Conservation (phyloP, 2,329 filamentous ascomycete genomes). For the Aspergillus hortae region DNA sequence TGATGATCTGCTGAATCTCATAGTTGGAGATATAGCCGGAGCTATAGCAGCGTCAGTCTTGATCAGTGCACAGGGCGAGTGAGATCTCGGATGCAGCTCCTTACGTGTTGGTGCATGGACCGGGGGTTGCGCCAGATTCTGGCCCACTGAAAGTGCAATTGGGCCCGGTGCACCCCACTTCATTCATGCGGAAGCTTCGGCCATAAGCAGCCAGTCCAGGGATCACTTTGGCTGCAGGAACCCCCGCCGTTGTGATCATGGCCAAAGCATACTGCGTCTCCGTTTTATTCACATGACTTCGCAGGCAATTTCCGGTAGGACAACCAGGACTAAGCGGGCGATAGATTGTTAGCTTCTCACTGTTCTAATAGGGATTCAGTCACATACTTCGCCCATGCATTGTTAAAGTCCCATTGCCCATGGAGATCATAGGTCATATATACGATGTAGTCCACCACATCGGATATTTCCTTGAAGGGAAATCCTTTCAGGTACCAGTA, state of each 20-base stretch:
- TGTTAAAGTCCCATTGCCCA: no score
- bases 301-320: no score
- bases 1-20: not conserved
- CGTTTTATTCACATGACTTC: no score
- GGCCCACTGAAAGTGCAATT: not conserved
- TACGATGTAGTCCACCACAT: conserved; percentile 14
- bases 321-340: no score
- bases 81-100: not conserved
- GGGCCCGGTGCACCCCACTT: not conserved
- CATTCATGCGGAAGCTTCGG: conserved; percentile 27
- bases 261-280: no score
- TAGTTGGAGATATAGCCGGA: not conserved
- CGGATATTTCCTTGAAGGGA: conserved; percentile 10
- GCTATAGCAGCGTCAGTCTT: not conserved
- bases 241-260: not conserved
- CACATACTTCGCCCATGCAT: no score
- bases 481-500: conserved; percentile 25
- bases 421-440: not conserved
- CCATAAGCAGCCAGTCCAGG: conserved; percentile 32
- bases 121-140: not conserved
- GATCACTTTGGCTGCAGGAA: conserved; percentile 22
- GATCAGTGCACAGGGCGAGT: not conserved
- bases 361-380: no score
- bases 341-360: no score
- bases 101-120: not conserved